These are phyloP conservation scores for Candolleomyces efflorescens DNA, from an alignment of 768 basidiomycete genomes.

Conservation along the genomic window DNA sequence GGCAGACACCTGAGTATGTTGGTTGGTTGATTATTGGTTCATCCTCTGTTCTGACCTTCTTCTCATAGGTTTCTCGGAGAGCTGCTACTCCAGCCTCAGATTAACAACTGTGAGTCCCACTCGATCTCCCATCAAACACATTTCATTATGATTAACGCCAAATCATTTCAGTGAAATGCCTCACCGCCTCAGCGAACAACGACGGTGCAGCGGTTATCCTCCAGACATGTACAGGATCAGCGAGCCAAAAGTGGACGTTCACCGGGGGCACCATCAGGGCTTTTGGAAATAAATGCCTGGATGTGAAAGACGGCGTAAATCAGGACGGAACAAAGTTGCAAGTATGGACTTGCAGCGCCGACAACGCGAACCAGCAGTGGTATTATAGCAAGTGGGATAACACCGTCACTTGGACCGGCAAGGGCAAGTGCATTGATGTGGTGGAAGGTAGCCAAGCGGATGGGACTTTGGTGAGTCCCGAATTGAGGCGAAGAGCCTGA, in stretches of 20 bases:
- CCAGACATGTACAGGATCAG: slow-evolving; percentile 39
- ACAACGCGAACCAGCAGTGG: slow-evolving; percentile 43
- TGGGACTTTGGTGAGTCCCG: slow-evolving; percentile 40
- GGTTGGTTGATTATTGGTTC: too few relatives aligned
- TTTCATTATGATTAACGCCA: slow-evolving; percentile 1
- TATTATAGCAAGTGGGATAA: slow-evolving; percentile 41
- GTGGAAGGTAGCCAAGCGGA: slow-evolving; percentile 33
- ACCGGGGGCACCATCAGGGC: slow-evolving; percentile 35
- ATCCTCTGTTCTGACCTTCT: background rate
- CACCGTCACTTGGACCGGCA: slow-evolving; percentile 42
- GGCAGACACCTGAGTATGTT: slow-evolving; percentile 8
- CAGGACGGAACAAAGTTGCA: slow-evolving; percentile 46
- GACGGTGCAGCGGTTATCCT: slow-evolving; percentile 47
- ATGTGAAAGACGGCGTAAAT: slow-evolving; percentile 38
- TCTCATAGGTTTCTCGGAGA: slow-evolving; percentile 35
- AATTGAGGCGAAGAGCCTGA: too few relatives aligned
- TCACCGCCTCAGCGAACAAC: slow-evolving; percentile 46
- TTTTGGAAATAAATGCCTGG: slow-evolving; percentile 46
- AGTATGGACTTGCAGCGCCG: slow-evolving; percentile 43
- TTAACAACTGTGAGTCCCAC: slow-evolving; percentile 31
- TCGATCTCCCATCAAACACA: background rate
- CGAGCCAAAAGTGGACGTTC: slow-evolving; percentile 49
- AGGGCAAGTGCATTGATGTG: slow-evolving; percentile 48
- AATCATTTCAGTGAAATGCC: slow-evolving; percentile 37
- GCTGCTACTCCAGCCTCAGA: slow-evolving; percentile 40